Evolutionary conservation across 2,329 filamentous ascomycete species (phyloP).

Genomic region (Rutstroemia sp.): DNA sequence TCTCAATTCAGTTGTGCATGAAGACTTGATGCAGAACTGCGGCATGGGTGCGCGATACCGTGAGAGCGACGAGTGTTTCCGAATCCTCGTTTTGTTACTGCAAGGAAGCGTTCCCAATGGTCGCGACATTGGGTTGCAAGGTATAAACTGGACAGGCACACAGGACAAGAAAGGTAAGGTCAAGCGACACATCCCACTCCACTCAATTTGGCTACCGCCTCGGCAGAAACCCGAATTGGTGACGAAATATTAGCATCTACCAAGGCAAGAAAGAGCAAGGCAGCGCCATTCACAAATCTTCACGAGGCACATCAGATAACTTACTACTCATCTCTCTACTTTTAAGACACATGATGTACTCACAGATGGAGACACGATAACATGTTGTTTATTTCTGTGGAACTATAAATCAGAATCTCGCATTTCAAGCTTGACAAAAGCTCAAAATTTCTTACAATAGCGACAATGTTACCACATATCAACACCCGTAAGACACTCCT

Average conservation of each 20-base stretch:
- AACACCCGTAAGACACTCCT: conserved; percentile 42
- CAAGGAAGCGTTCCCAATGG: too few relatives aligned
- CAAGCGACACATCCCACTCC: neutral
- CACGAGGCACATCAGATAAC: neutral
- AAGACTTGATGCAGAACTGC: too few relatives aligned
- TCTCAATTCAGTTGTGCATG: neutral
- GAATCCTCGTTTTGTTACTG: too few relatives aligned
- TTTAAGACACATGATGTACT: neutral
- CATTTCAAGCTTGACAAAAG: too few relatives aligned
- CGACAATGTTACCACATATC: conserved; percentile 55
- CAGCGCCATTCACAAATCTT: neutral
- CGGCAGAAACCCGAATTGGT: neutral
- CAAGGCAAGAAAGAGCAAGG: neutral
- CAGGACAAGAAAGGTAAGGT: neutral
- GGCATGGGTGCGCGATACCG: neutral
- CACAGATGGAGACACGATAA: conserved; percentile 22
- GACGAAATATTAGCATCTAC: neutral
- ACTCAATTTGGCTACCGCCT: too few relatives aligned
- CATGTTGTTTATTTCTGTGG: too few relatives aligned
- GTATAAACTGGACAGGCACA: neutral
- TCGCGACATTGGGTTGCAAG: neutral
- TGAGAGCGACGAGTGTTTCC: neutral
- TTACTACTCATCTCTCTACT: neutral
- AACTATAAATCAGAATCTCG: too few relatives aligned
- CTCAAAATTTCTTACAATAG: neutral